These are phyloP conservation scores for Talaromyces trachyspermus DNA, from an alignment of 495 filamentous ascomycete species.

Conservation along the genomic window DNA sequence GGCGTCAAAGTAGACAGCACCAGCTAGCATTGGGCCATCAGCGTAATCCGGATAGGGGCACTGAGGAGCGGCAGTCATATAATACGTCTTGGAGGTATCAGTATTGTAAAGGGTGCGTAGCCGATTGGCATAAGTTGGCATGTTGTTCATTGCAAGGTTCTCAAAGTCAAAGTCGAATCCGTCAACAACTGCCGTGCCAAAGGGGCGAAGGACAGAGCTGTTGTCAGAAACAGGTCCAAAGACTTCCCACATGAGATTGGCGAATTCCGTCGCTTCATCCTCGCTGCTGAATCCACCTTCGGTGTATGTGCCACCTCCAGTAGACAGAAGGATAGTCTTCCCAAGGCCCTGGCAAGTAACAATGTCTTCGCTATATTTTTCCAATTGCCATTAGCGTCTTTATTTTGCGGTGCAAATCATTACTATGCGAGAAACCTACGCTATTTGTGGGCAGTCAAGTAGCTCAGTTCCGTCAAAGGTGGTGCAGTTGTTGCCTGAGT, in stretches of 20 bases:
- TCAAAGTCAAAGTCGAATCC: conserved; percentile 71
- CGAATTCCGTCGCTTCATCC: conserved; percentile 44
- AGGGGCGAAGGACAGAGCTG: conserved; percentile 46
- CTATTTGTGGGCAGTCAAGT: conserved; percentile 55
- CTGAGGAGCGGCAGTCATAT: conserved; percentile 60
- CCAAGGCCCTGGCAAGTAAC: conserved; percentile 52
- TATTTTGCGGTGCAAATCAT: not conserved
- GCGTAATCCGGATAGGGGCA: conserved; percentile 59
- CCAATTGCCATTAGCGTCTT: not conserved
- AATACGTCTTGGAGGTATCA: conserved; percentile 43
- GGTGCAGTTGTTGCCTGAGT: conserved; percentile 51
- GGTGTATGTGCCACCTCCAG: conserved; percentile 57
- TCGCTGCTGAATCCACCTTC: conserved; percentile 54
- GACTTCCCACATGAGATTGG: conserved; percentile 56
- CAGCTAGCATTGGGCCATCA: conserved; percentile 49
- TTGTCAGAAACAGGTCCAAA: conserved; percentile 47
- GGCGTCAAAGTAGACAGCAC: conserved; percentile 48
- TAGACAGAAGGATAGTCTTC: conserved; percentile 59
- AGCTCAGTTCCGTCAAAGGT: conserved; percentile 48
- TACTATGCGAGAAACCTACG: conserved; percentile 27
- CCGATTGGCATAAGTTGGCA: conserved; percentile 42
- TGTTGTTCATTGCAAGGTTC: conserved; percentile 37
- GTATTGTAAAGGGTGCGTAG: conserved; percentile 48
- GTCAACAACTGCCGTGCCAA: conserved; percentile 56
- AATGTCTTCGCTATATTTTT: conserved; percentile 47